Percentiles rank a stretch among this genome's conserved stretches.
phyloP scores from a whole-genome alignment of 1,284 basidiomycete genomes.

The Ustilago loliicola region DNA sequence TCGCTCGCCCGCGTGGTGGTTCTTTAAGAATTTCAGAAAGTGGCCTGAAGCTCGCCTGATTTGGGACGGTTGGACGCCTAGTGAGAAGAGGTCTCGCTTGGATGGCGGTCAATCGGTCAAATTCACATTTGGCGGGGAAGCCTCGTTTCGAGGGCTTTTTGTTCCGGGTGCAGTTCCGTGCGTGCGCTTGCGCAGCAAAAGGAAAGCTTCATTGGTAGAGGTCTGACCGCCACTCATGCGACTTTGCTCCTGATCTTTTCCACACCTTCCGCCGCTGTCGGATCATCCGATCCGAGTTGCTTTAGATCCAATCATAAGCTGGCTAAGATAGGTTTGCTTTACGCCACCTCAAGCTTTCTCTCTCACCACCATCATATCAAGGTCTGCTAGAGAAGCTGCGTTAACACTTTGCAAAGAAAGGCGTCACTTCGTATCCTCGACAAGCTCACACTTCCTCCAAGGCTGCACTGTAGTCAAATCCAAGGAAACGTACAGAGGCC shows the following conservation, averaged over 20 bases:
- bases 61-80: too few relatives aligned
- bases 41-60: too few relatives aligned
- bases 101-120: neutral
- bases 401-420: neutral
- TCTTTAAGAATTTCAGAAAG: too few relatives aligned
- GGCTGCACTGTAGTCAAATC: neutral
- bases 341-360: neutral
- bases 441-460: neutral
- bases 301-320: neutral
- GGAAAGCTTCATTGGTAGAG: neutral
- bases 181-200: neutral
- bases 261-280: neutral
- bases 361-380: neutral
- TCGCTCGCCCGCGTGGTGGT: too few relatives aligned
- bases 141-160: too few relatives aligned
- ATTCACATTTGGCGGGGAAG: neutral
- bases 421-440: neutral
- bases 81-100: neutral
- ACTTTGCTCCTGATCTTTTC: neutral
- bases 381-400: neutral
- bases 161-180: too few relatives aligned
- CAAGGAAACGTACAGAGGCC: neutral
- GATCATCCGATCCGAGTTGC: neutral
- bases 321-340: neutral
- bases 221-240: slow-evolving; percentile 1